These are phyloP conservation scores for Avena sativa DNA, from an alignment of 176 grass and related monocot genomes.

Conservation along the genomic window DNA sequence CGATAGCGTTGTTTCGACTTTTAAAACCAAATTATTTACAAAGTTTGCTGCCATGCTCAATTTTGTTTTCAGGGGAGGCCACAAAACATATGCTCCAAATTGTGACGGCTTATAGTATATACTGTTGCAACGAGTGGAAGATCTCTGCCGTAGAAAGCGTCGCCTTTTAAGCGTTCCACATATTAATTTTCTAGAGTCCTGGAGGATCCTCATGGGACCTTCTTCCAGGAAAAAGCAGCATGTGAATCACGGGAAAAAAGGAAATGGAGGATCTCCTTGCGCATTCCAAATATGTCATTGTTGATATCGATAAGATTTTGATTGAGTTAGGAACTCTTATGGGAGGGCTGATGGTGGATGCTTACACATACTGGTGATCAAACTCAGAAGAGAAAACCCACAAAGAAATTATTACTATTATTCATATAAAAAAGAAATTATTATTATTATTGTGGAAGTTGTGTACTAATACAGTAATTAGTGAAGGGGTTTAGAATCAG, in stretches of 20 bases:
- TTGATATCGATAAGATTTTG: neutral
- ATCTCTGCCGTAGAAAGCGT: constrained; percentile 25
- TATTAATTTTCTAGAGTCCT: constrained; percentile 6
- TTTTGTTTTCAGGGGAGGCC: constrained; percentile 22
- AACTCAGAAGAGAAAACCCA: neutral
- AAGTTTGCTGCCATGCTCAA: neutral
- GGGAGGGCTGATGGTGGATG: neutral
- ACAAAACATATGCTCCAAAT: neutral
- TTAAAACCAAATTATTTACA: constrained; percentile 24
- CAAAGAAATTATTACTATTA: neutral
- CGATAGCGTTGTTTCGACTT: neutral
- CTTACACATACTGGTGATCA: neutral
- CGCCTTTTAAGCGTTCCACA: constrained; percentile 13
- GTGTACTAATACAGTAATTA: too few species aligned
- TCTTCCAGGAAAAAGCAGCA: constrained; percentile 34
- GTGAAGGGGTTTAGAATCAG: neutral
- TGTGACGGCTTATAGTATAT: neutral
- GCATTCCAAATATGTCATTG: neutral
- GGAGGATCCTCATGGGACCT: constrained; percentile 42
- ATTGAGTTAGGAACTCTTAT: neutral
- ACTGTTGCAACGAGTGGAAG: constrained; percentile 4
- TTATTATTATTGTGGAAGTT: too few species aligned
- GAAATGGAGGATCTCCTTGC: constrained; percentile 23
- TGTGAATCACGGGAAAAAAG: neutral
- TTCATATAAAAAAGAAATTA: too few species aligned